Percentiles rank a stretch among this genome's conserved stretches.
These are phyloP conservation scores for Arachnopeziza araneosa DNA, from an alignment of 2,329 filamentous ascomycete species.

Conservation along the genomic window DNA sequence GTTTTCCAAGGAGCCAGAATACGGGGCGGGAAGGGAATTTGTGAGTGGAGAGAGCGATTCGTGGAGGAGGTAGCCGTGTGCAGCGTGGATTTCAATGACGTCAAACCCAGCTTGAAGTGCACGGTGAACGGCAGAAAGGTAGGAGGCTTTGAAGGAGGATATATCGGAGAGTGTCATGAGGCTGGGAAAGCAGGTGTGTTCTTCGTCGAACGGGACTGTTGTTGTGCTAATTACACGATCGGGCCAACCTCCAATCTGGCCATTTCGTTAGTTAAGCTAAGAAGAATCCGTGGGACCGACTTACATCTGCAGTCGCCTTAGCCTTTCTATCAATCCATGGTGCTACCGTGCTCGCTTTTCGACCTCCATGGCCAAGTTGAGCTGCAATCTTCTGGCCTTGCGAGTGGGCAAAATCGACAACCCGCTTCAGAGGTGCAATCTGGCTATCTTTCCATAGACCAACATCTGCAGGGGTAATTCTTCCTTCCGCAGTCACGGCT, in stretches of 20 bases:
- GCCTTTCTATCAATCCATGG: constrained; percentile 56
- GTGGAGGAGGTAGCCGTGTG: constrained; percentile 72
- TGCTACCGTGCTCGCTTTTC: constrained; percentile 56
- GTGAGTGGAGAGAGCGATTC: constrained; percentile 62
- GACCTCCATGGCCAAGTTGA: constrained; percentile 76
- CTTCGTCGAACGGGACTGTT: constrained; percentile 52
- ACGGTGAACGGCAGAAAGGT: constrained; percentile 50
- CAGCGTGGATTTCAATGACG: constrained; percentile 73
- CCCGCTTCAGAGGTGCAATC: constrained; percentile 57
- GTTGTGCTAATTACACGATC: constrained; percentile 48
- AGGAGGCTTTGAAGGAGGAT: constrained; percentile 55
- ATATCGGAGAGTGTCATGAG: constrained; percentile 68
- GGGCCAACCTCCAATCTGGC: constrained; percentile 46
- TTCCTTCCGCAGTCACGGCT: constrained; percentile 65
- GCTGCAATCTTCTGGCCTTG: constrained; percentile 73
- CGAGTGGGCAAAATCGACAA: constrained; percentile 74
- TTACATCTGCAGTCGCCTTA: constrained; percentile 42
- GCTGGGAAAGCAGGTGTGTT: constrained; percentile 52
- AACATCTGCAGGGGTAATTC: constrained; percentile 74
- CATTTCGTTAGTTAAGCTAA: background rate
- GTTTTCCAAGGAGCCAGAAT: constrained; percentile 68
- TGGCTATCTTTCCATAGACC: constrained; percentile 85
- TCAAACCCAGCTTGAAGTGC: constrained; percentile 64
- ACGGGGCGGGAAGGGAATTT: constrained; percentile 65
- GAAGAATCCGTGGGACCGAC: background rate